Conservation (phyloP, 805 yeast genomes). For the Isabelozyma gotoi region DNA sequence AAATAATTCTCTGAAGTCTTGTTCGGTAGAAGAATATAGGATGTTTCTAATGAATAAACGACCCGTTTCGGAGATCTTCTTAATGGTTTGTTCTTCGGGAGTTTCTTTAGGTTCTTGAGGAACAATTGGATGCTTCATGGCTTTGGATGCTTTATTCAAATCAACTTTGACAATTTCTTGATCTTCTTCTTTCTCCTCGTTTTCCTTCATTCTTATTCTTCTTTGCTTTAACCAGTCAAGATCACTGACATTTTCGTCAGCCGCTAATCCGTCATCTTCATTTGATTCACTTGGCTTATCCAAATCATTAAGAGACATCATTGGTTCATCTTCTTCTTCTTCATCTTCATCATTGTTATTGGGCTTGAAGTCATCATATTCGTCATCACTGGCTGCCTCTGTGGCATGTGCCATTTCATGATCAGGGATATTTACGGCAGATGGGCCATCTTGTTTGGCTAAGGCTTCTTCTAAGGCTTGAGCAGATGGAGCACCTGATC, state of each 20-base stretch:
- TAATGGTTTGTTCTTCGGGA: constrained; percentile 48
- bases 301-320: constrained; percentile 5
- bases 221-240: constrained; percentile 83
- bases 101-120: constrained; percentile 16
- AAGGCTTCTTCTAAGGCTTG: constrained; percentile 46
- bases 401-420: constrained; percentile 37
- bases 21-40: constrained; percentile 73
- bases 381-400: constrained; percentile 51
- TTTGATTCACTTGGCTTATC: constrained; percentile 4
- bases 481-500: constrained; percentile 45
- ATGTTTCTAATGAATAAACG: constrained; percentile 88
- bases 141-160: constrained; percentile 2
- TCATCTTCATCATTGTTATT: constrained; percentile 19
- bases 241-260: constrained; percentile 62
- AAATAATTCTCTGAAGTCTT: constrained; percentile 70
- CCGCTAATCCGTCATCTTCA: constrained; percentile 27
- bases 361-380: constrained; percentile 36
- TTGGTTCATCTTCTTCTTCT: constrained; percentile 16
- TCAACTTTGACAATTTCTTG: constrained; percentile 3
- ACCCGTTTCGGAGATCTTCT: constrained; percentile 64
- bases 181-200: constrained; percentile 14
- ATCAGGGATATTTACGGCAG: constrained; percentile 1
- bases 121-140: constrained; percentile 1
- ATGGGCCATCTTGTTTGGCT: constrained; percentile 18
- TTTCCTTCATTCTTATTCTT: constrained; percentile 62